Base-by-base conservation (phyloP, 495 filamentous ascomycete species). In the Beverwykella pulmonaria region DNA sequence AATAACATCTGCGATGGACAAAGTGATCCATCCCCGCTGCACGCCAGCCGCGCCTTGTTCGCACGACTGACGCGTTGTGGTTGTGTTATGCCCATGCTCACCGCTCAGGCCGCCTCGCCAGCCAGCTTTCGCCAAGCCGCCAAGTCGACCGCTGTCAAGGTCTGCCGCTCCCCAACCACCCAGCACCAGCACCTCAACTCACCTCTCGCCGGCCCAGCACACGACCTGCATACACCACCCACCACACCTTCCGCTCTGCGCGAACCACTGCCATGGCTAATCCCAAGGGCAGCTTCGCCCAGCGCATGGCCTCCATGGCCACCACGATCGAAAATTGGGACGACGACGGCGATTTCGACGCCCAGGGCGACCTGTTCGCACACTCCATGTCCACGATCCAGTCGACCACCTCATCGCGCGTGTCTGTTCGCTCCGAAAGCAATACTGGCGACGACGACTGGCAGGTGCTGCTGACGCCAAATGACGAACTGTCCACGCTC, bases 311-410 rank as follows among this genome's bases (percentile, higher is more conserved):
- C 58, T 68, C 65, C 30, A 59, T 55, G 52, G 59, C 65, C 26
- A 54, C 52, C 34, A 34, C 46, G 32, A 70, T 75, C 36, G 93
- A 97, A 75, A 91, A 86, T 74, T 96, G 93, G 92, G 92, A 93
- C 77, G 89, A 95, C 69, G 91, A 93, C 73, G 88, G 86, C 69
- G 84, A 96, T 70, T 76, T 94, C 69, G 84, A 96, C 70, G 76
- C 93, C 59, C 86, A 93, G 74, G 87, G 89, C 57, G 83, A 77
- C 65, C 53, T 75, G 59, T 84, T 63, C 90, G 90, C 62, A 86
- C 89, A 67, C 78, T 90, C 55, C 84, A 87, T 63, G 80, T 92
- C 73, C 83, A 87, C 70, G 80, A 85, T 75, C 81, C 84, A 60
- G 86, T 93, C 90, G 2, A 82, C 88, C 27, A 92, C 91, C 3